Conservation (phyloP, 78 protist species). For the Speleostelium caveatum region DNA sequence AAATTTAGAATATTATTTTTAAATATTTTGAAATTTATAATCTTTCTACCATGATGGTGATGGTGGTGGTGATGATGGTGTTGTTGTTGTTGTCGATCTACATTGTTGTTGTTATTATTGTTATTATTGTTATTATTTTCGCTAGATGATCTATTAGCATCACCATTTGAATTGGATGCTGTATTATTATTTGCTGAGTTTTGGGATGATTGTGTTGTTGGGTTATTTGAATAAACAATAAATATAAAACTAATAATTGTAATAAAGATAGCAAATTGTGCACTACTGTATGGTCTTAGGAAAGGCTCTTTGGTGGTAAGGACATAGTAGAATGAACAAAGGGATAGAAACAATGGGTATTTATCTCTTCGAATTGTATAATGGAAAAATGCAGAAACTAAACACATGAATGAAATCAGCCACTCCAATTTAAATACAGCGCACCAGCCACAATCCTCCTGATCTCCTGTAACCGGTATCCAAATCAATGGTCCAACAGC, state of each 20-base stretch:
- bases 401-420: conserved; percentile 24
- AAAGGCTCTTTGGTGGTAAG: conserved; percentile 6
- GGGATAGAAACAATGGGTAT: conserved; percentile 11
- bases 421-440: conserved; percentile 40
- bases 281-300: conserved; percentile 21
- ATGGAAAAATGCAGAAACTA: conserved; percentile 38
- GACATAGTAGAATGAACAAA: conserved; percentile 29
- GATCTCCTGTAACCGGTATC: conserved; percentile 19
- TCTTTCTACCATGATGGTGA: too few species aligned
- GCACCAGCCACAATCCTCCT: conserved; percentile 73
- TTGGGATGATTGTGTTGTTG: not conserved
- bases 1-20: too few species aligned
- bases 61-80: too few species aligned
- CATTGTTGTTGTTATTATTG: conserved; percentile 12
- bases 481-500: conserved; percentile 64
- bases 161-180: not conserved
- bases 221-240: not conserved
- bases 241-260: not conserved
- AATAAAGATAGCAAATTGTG: not conserved
- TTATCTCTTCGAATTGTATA: conserved; percentile 52
- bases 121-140: not conserved
- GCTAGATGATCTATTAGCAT: too few species aligned
- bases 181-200: not conserved
- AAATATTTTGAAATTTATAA: too few species aligned
- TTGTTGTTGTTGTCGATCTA: too few species aligned